Base-by-base conservation (phyloP, 176 grass and related monocot genomes). In the Stipa capillata region DNA sequence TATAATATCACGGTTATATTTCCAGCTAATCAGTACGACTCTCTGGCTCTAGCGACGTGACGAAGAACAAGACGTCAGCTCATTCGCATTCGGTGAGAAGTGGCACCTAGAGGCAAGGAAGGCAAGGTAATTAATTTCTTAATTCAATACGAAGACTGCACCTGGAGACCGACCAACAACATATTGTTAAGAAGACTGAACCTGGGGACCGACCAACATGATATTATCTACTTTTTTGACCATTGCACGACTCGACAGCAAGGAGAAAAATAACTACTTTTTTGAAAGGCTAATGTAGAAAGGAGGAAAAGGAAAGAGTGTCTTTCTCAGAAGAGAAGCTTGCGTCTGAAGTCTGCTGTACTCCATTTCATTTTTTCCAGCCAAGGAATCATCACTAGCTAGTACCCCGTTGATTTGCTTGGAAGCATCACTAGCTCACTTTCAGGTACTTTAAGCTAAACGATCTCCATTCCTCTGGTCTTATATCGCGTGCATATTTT, bases 321-420 rank as follows among this genome's bases (percentile, higher is more conserved):
- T 16, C 32, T 43, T 62, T 64, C 15, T 21, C 48, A 72, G 37
- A 44, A 8, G 59, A 41, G n/a, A 82, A n/a, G 53, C 43, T 75
- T 91, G 83, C 74, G 78, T 43, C 59, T 57, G 73, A 85, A 88
- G 82, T 52, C 43, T 79, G 47, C 44, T 47, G 31, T 39, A 65
- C 37, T 14, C 36, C 49, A 36, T 14, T 51, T 72, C 54, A 81
- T 87, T 23, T 18, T 40, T 20, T n/a, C n/a, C 23, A 85, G 32
- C 56, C 76, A 73, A 21, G 52, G 50, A n/a, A 69, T 73, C 63
- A 82, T 90, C 66, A 80, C 85, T 83, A 70, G 36, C n/a, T 64
- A 36, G 50, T n/a, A n/a, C 53, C 36, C 23, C 31, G 57, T 90
- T 79, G 73, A 59, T 79, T 90, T 87, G 60, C 86, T 85, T 85